phyloP scores from a whole-genome alignment of 2,329 filamentous ascomycete genomes.

The Cadophora sp. region DNA sequence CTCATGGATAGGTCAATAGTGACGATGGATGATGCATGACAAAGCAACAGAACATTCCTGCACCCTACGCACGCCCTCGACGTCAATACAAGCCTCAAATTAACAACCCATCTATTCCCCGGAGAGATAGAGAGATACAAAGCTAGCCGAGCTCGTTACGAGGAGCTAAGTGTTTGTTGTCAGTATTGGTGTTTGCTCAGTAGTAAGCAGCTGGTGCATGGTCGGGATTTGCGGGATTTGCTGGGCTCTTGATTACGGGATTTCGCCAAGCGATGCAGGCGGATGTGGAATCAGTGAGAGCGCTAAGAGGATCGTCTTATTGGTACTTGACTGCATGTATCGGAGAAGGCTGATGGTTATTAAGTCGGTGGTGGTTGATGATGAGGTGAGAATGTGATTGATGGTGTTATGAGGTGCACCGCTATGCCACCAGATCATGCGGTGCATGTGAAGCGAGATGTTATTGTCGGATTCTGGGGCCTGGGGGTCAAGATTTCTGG shows the following conservation, averaged over 20 bases:
- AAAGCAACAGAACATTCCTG: slow-evolving; percentile 12
- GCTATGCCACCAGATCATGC: too few species aligned
- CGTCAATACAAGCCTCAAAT: not conserved
- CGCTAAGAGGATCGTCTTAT: not conserved
- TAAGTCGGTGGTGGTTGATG: not conserved
- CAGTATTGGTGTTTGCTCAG: not conserved
- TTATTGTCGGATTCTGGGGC: too few species aligned
- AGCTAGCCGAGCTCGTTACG: not conserved
- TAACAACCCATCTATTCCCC: not conserved
- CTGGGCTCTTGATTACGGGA: not conserved
- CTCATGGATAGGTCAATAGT: not conserved
- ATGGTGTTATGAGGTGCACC: not conserved
- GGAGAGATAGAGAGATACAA: not conserved
- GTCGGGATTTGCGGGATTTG: slow-evolving; percentile 19
- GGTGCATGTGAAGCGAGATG: too few species aligned
- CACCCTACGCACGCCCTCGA: not conserved
- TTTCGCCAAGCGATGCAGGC: not conserved
- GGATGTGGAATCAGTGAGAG: slow-evolving; percentile 4
- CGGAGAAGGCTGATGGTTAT: not conserved
- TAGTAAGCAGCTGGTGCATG: slow-evolving; percentile 4
- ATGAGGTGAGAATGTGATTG: not conserved
- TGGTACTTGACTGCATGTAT: not conserved
- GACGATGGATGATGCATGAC: not conserved
- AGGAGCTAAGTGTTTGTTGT: not conserved
- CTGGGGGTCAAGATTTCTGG: too few species aligned